These are phyloP conservation scores for Mycena metata DNA, from an alignment of 768 basidiomycete species.

Conservation along the genomic window DNA sequence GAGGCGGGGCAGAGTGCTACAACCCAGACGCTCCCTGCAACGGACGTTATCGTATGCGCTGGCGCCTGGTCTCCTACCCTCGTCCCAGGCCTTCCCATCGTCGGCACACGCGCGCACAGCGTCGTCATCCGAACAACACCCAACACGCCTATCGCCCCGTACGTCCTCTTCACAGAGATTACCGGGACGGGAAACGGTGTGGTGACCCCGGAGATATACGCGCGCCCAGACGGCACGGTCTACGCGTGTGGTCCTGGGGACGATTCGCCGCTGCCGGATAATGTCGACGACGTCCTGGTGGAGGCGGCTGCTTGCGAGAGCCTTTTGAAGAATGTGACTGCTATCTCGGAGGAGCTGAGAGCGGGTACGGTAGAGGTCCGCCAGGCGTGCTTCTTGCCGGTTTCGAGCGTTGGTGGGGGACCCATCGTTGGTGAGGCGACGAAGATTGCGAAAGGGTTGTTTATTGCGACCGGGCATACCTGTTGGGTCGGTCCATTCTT, in stretches of 20 bases:
- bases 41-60: slow-evolving; percentile 82
- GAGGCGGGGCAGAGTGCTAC: slow-evolving; percentile 41
- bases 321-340: slow-evolving; percentile 68
- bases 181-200: slow-evolving; percentile 37
- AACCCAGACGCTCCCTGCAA: slow-evolving; percentile 62
- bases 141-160: slow-evolving; percentile 68
- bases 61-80: slow-evolving; percentile 88
- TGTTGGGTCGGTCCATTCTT: slow-evolving; percentile 71
- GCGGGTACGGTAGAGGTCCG: slow-evolving; percentile 64
- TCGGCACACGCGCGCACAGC: slow-evolving; percentile 79
- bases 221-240: slow-evolving; percentile 76
- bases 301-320: slow-evolving; percentile 68
- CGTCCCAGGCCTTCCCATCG: slow-evolving; percentile 67
- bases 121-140: slow-evolving; percentile 70
- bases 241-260: slow-evolving; percentile 89
- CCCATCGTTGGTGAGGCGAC: slow-evolving; percentile 80
- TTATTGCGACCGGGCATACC: slow-evolving; percentile 83
- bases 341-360: slow-evolving; percentile 70
- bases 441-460: slow-evolving; percentile 70
- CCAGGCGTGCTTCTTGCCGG: slow-evolving; percentile 87
- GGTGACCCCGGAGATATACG: slow-evolving; percentile 78
- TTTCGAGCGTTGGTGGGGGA: slow-evolving; percentile 67
- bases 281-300: slow-evolving; percentile 79
- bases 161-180: slow-evolving; percentile 89
- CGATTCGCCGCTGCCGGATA: slow-evolving; percentile 73